Evolutionary conservation across 129 eudicot genomes (phyloP), one percentile per base, ranked within the genome.

Genomic region (Centaurea solstitialis): DNA sequence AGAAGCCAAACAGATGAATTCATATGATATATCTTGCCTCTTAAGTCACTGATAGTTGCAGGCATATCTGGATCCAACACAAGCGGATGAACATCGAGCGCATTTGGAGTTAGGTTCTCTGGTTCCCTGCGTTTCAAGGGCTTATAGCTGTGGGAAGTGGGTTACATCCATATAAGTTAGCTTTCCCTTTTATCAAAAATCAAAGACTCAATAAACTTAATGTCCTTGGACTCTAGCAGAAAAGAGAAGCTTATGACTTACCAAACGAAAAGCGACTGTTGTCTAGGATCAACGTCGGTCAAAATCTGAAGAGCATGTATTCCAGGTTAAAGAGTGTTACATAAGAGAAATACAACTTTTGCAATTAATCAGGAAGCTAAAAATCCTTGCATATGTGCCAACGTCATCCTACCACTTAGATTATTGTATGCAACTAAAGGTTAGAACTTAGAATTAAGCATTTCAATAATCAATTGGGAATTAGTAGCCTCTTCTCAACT

Each of bases 201-300:
- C 5, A 18, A 2, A 62, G 21, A 62, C 26, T 12, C 28, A 21
- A 21, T 8, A 18, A 64, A 22, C 9, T 10, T 9, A 61, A 47
- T 50, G 7, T 50, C 68, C 26, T 61, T 18, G 68, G 28, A 61
- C 12, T 18, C 26, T 20, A 61, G 68, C 28, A 2, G 23, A 4
- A 18, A 61, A 61, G 12, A 64, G 3, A 13, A 64, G 24, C 13
- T 64, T 18, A 33, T 13, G 40, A 77, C 88, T 79, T 84, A 91
- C 99, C 98, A 79, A 73, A 79, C 83, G 86, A 74, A 87, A 79
- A 93, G 87, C 1, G 92, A 79, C 40, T 89, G 91, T 77, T 76
- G 85, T 87, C 84, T 86, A 53, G 92, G 93, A 77, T 92, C 94
- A 83, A 88, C 90, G 83, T 77, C 91, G 67, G 88, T 88, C 50